phyloP scores from a whole-genome alignment of 768 basidiomycete genomes.

The Tylopilus plumbeoviolaceoides region DNA sequence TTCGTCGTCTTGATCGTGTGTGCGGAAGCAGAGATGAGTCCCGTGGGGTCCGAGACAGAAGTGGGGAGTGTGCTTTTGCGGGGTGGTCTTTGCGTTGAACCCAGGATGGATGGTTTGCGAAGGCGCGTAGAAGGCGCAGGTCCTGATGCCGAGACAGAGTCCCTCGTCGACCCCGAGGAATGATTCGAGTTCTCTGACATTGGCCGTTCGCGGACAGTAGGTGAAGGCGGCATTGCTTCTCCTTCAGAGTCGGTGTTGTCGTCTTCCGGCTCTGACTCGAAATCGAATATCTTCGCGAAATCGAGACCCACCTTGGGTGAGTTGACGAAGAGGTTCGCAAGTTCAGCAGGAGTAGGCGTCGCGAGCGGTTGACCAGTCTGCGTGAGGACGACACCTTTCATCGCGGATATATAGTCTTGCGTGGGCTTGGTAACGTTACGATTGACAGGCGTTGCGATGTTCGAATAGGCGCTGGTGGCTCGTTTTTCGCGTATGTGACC shows the following conservation, averaged over 20 bases:
- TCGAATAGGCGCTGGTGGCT: slow-evolving; percentile 15
- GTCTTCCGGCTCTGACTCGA: slow-evolving; percentile 34
- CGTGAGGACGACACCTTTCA: slow-evolving; percentile 78
- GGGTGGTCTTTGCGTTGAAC: slow-evolving; percentile 33
- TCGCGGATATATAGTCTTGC: slow-evolving; percentile 45
- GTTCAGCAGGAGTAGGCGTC: slow-evolving; percentile 66
- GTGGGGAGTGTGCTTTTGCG: slow-evolving; percentile 27
- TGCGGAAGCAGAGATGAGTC: slow-evolving; percentile 18
- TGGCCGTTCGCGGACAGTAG: slow-evolving; percentile 41
- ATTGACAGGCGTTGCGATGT: slow-evolving; percentile 49
- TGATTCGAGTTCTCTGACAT: slow-evolving; percentile 6
- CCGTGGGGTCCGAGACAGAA: slow-evolving; percentile 40
- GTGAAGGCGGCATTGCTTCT: slow-evolving; percentile 41
- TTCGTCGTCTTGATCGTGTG: slow-evolving; percentile 17
- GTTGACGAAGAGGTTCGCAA: slow-evolving; percentile 61
- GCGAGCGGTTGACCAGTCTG: slow-evolving; percentile 69
- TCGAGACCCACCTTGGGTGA: slow-evolving; percentile 70
- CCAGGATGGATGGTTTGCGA: slow-evolving; percentile 55
- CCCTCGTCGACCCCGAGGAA: no score
- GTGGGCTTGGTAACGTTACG: slow-evolving; percentile 29
- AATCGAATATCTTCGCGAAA: slow-evolving; percentile 77
- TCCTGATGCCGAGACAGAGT: no score
- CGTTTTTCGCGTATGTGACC: slow-evolving; percentile 23
- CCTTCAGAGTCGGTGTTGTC: slow-evolving; percentile 30
- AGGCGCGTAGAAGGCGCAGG: slow-evolving; percentile 43